Evolutionary conservation across 2,329 filamentous ascomycete species (phyloP).

Genomic region (Myriangium duriaei): DNA sequence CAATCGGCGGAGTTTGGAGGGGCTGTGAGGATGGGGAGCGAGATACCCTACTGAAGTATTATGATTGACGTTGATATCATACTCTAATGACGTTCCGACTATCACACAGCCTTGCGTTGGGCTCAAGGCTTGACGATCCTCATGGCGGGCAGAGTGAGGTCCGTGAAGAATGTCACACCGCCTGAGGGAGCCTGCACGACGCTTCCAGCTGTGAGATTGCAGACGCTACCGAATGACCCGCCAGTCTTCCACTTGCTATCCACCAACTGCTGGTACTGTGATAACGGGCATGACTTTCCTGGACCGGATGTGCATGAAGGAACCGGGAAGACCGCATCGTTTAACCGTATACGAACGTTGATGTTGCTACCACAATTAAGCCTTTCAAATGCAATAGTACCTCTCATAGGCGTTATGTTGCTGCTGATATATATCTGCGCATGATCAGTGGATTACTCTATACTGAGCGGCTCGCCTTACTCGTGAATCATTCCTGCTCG

Average conservation of each 20-base stretch:
- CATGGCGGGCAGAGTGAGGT: conserved; percentile 6
- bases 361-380: conserved; percentile 40
- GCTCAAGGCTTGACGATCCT: conserved; percentile 6
- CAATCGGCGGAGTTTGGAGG: not conserved
- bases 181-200: not conserved
- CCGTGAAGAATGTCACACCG: conserved; percentile 9
- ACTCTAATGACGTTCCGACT: too few species aligned
- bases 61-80: too few species aligned
- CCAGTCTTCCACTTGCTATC: conserved; percentile 26
- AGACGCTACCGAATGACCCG: conserved; percentile 35
- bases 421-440: conserved; percentile 42
- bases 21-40: too few species aligned
- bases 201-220: conserved; percentile 20
- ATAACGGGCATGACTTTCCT: conserved; percentile 34
- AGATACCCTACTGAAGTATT: too few species aligned
- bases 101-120: too few species aligned
- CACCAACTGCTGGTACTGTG: conserved; percentile 30
- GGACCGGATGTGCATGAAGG: conserved; percentile 39
- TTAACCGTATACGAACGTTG: conserved; percentile 47
- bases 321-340: conserved; percentile 50
- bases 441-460: not conserved
- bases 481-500: conserved; percentile 31
- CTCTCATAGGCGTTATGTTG: conserved; percentile 49
- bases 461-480: not conserved
- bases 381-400: conserved; percentile 52